Evolutionary conservation across 2,329 filamentous ascomycete genomes (phyloP), one percentile per base, ranked within the genome.

Genomic region (Verticillium isaacii): DNA sequence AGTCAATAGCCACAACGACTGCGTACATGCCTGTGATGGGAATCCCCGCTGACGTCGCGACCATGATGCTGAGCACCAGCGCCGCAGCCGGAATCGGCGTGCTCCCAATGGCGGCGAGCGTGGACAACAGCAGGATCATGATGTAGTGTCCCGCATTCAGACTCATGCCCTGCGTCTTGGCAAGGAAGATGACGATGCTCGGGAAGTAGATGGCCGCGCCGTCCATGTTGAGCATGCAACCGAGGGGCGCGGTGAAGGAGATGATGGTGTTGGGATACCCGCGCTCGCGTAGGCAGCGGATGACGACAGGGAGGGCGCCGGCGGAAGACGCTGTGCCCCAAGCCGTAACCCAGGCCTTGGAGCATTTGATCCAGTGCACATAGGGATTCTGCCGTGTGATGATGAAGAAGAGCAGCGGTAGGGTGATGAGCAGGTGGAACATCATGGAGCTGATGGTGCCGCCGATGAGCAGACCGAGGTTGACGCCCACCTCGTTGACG

Each of bases 131-230:
- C 1, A 77, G 73, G 32, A 84, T 73, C 34, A 84, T 75, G 67
- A 80, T 75, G 68, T 84, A 84, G 65, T 84, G 73, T 5, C 72
- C 73, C 0, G 75, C 72, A 25, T 70, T 71, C 15, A 84, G 74
- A 0, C 67, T 70, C 23, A 77, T 76, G 61, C 78, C 80, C 65
- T 84, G 81, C 0, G 82, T 84, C 14, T 75, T 72, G 45, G 82
- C 81, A 32, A 84, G 69, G 71, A 84, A 84, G 19, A 82, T 78
- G 17, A 84, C 79, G 57, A 80, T 79, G 9, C 81, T 76, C 3
- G 82, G 82, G 65, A 84, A 83, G 69, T 84, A 84, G 61, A 84
- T 84, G 39, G 81, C 81, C 2, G 82, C 84, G 17, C 76, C 80
- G 61, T 82, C 80, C 80, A 82, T 82, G 69, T 82, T 82, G 54